Conservation (phyloP, 2,329 filamentous ascomycete species). For the Fusarium pseudograminearum region DNA sequence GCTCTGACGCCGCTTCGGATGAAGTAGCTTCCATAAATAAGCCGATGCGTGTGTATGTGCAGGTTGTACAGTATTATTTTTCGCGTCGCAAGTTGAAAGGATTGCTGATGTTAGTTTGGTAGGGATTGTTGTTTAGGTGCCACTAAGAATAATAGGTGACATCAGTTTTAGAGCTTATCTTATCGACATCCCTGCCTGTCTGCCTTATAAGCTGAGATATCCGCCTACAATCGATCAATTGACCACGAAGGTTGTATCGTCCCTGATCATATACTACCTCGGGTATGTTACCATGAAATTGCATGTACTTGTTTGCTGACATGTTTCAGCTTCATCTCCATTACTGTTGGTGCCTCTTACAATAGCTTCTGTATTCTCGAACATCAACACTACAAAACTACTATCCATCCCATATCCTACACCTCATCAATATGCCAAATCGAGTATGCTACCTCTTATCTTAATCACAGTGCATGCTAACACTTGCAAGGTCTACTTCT, state of each 20-base stretch:
- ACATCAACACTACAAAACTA: neutral
- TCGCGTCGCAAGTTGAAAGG: constrained; percentile 11
- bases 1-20: constrained; percentile 34
- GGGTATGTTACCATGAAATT: neutral
- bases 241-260: constrained; percentile 21
- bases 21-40: constrained; percentile 36
- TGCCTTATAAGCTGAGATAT: constrained; percentile 8
- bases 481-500: constrained; percentile 67
- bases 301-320: neutral
- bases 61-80: neutral
- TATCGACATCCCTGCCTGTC: constrained; percentile 18
- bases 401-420: neutral
- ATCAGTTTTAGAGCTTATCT: constrained; percentile 37
- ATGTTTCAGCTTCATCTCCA: neutral
- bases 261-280: neutral
- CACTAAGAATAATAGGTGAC: constrained; percentile 18
- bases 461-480: constrained; percentile 9
- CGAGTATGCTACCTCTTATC: constrained; percentile 46
- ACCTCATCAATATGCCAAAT: constrained; percentile 49
- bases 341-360: neutral
- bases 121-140: neutral
- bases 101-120: constrained; percentile 7
- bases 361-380: neutral
- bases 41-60: neutral
- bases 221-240: neutral